A percentile compares a stretch with the other conserved stretches of the same genome.
Conservation (phyloP, 2,329 filamentous ascomycete genomes). For the Exophiala calicioides region DNA sequence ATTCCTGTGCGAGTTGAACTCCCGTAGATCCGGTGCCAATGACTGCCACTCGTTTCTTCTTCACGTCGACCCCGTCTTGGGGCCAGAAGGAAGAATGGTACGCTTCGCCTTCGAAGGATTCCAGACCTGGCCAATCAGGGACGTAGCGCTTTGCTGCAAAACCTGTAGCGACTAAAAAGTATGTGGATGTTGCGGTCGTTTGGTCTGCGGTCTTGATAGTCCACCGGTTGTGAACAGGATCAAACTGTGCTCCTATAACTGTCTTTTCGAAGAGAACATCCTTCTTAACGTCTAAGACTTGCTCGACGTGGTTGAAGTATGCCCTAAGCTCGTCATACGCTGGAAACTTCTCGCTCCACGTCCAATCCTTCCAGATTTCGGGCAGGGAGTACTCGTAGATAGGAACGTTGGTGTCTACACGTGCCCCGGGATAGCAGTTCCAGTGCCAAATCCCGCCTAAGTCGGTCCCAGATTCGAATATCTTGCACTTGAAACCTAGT, state of each 20-base stretch:
- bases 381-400: slow-evolving; percentile 58
- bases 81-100: slow-evolving; percentile 65
- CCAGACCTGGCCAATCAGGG: slow-evolving; percentile 61
- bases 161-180: slow-evolving; percentile 34
- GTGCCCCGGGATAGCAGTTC: slow-evolving; percentile 72
- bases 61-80: slow-evolving; percentile 55
- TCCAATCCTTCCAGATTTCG: slow-evolving; percentile 49
- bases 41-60: slow-evolving; percentile 62
- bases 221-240: slow-evolving; percentile 40
- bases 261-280: slow-evolving; percentile 39
- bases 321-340: slow-evolving; percentile 39
- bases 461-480: slow-evolving; percentile 39
- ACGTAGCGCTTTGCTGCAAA: slow-evolving; percentile 53
- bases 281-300: slow-evolving; percentile 41
- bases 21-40: slow-evolving; percentile 67
- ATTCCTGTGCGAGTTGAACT: slow-evolving; percentile 64
- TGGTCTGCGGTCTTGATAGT: slow-evolving; percentile 42
- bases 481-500: slow-evolving; percentile 37
- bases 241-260: slow-evolving; percentile 40
- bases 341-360: slow-evolving; percentile 47
- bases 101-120: slow-evolving; percentile 60
- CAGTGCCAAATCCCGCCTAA: slow-evolving; percentile 51
- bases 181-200: slow-evolving; percentile 23
- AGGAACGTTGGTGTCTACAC: slow-evolving; percentile 57
- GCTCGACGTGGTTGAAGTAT: slow-evolving; percentile 46